Evolutionary conservation across 768 basidiomycete species (phyloP).

Genomic region (Termitomyces sp.): DNA sequence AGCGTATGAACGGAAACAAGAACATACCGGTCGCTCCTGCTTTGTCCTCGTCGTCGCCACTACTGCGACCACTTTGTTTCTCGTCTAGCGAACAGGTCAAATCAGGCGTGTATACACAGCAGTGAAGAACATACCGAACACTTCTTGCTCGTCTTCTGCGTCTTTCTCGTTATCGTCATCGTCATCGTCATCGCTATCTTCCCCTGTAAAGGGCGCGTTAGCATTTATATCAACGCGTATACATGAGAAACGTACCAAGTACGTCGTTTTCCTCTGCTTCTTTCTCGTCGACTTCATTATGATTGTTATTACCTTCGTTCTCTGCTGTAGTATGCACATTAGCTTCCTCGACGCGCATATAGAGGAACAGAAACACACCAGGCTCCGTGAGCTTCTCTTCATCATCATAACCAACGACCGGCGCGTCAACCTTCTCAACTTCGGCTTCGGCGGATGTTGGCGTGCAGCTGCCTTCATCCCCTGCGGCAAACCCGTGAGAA

Average conservation of each 20-base stretch:
- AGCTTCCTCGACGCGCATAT: too few relatives aligned
- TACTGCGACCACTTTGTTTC: not conserved
- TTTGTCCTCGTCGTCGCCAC: not conserved
- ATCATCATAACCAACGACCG: too few relatives aligned
- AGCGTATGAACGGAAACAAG: not conserved
- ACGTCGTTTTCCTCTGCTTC: not conserved
- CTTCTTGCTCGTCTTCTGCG: not conserved
- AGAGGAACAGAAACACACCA: too few relatives aligned
- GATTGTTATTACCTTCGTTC: too few relatives aligned
- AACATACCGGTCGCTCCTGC: not conserved
- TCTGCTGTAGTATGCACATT: too few relatives aligned
- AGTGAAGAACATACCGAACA: too few relatives aligned
- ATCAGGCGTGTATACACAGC: too few relatives aligned
- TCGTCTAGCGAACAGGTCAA: not conserved
- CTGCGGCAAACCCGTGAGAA: too few relatives aligned
- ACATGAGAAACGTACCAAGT: not conserved
- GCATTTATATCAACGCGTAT: not conserved
- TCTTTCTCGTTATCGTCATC: not conserved
- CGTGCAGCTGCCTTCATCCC: too few relatives aligned
- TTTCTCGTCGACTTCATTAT: not conserved
- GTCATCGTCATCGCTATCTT: not conserved
- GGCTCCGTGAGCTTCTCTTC: too few relatives aligned
- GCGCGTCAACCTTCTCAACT: too few relatives aligned
- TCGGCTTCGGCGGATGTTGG: too few relatives aligned
- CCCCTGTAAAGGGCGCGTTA: not conserved